These are phyloP conservation scores for Phialemonium atrogriseum DNA, from an alignment of 2,329 filamentous ascomycete species.

Conservation along the genomic window DNA sequence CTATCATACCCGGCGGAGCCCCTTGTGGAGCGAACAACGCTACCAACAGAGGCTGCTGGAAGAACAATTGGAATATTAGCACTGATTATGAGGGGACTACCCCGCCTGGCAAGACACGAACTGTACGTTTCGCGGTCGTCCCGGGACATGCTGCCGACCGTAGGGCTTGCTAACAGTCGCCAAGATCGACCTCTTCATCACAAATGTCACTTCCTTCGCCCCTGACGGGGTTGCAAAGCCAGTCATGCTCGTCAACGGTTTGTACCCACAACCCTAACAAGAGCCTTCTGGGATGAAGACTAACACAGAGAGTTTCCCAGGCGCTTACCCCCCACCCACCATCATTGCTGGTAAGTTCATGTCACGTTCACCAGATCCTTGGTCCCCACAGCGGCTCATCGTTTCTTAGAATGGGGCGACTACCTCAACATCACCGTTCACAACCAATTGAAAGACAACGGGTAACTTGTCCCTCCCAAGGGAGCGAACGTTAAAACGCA, in stretches of 20 bases:
- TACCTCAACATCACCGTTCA: conserved; percentile 45
- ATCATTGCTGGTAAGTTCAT: conserved; percentile 26
- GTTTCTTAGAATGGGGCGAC: conserved; percentile 38
- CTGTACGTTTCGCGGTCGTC: conserved; percentile 5
- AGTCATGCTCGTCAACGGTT: conserved; percentile 16
- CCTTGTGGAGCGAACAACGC: conserved; percentile 10
- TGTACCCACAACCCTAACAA: too few species aligned
- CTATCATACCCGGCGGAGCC: not conserved
- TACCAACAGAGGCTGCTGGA: conserved; percentile 15
- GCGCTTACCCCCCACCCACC: conserved; percentile 32
- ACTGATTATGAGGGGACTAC: conserved; percentile 13
- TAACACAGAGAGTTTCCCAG: conserved; percentile 11
- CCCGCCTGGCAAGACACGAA: conserved; percentile 11
- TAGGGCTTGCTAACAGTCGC: not conserved
- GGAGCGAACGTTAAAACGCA: not conserved
- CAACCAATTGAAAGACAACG: conserved; percentile 43
- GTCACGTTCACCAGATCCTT: not conserved
- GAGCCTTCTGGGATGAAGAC: too few species aligned
- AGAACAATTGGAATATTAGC: conserved; percentile 13
- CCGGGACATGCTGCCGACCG: not conserved
- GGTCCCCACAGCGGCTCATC: too few species aligned
- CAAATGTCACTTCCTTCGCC: conserved; percentile 12
- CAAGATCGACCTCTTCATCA: conserved; percentile 14
- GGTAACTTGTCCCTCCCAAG: conserved; percentile 7
- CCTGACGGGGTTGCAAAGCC: conserved; percentile 12